A percentile compares a stretch with the other conserved stretches of the same genome.
Conservation (phyloP, 768 basidiomycete species). For the Podaxis sp. region DNA sequence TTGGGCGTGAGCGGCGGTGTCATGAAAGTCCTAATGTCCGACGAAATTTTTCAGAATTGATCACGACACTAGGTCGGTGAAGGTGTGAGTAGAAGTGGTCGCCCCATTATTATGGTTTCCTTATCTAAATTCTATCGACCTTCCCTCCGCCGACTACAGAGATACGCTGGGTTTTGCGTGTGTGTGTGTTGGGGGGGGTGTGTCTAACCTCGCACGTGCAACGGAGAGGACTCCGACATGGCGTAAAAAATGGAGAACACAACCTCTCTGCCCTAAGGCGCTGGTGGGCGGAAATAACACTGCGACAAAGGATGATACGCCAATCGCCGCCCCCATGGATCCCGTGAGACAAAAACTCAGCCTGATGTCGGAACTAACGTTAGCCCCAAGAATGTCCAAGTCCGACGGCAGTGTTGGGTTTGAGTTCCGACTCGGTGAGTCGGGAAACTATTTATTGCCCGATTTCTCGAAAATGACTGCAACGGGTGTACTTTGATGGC, state of each 20-base stretch:
- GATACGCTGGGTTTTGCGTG: not conserved
- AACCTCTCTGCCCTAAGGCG: not conserved
- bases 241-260: conserved; percentile 5
- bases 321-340: not conserved
- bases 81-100: not conserved
- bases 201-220: not conserved
- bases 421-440: conserved; percentile 11
- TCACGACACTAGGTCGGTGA: not conserved
- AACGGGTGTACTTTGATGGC: not conserved
- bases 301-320: not conserved
- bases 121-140: not conserved
- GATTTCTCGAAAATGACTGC: not conserved
- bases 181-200: not conserved
- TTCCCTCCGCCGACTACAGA: conserved; percentile 4
- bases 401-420: not conserved
- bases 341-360: not conserved
- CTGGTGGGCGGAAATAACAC: not conserved
- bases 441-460: not conserved
- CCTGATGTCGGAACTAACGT: conserved; percentile 4
- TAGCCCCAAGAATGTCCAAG: not conserved
- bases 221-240: not conserved
- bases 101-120: too few relatives aligned
- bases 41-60: not conserved
- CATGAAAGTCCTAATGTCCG: not conserved
- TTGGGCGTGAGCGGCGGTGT: not conserved